phyloP scores from a whole-genome alignment of 352 stramenopile species.

The Globisporangium sylvaticum region DNA sequence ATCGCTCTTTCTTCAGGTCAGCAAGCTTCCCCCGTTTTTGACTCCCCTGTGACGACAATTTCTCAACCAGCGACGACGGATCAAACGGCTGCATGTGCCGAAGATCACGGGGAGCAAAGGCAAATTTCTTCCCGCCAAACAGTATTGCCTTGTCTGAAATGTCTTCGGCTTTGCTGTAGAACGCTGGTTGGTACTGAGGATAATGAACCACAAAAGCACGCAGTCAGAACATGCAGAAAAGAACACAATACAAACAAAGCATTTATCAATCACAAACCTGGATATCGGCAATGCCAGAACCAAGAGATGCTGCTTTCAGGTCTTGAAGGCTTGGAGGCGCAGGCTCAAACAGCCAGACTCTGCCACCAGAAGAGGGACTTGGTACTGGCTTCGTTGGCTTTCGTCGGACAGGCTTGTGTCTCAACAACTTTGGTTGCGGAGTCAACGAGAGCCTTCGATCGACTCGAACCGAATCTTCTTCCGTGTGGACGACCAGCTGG shows the following conservation, averaged over 20 bases:
- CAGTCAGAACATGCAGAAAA: background rate
- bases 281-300: constrained; percentile 42
- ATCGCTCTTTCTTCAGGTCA: constrained; percentile 4
- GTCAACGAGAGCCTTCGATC: constrained; percentile 44
- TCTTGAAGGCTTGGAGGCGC: constrained; percentile 39
- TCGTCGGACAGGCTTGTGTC: background rate
- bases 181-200: constrained; percentile 45
- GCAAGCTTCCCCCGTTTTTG: constrained; percentile 9
- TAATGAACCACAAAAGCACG: background rate
- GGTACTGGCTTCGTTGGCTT: background rate
- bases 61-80: constrained; percentile 19
- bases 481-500: constrained; percentile 12
- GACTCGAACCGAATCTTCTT: constrained; percentile 50
- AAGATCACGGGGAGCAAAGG: constrained; percentile 39
- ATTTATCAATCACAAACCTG: constrained; percentile 17
- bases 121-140: constrained; percentile 71
- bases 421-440: constrained; percentile 29
- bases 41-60: constrained; percentile 9
- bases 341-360: constrained; percentile 46
- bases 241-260: background rate
- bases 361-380: constrained; percentile 4
- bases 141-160: constrained; percentile 70
- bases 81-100: constrained; percentile 43
- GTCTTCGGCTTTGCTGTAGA: constrained; percentile 52
- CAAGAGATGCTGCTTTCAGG: constrained; percentile 40